These are phyloP conservation scores for Xylaria sp. DNA, from an alignment of 495 filamentous ascomycete genomes.

Conservation along the genomic window DNA sequence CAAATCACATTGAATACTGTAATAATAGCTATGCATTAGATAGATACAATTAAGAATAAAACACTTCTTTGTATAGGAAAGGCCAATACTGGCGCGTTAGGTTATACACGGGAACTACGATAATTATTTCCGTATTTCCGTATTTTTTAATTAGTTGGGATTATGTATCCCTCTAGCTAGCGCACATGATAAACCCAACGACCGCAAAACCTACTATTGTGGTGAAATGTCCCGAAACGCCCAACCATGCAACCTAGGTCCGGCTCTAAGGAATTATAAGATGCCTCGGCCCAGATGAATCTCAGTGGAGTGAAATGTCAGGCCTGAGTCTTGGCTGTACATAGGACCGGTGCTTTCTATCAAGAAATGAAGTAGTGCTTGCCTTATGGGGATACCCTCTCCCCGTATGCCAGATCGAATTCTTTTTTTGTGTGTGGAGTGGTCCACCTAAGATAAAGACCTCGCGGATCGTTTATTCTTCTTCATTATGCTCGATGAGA, in stretches of 20 bases:
- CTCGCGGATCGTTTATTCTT: conserved; percentile 33
- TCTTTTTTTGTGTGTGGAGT: conserved; percentile 4
- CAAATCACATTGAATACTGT: not conserved
- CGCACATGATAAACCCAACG: conserved; percentile 22
- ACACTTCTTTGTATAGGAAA: not conserved
- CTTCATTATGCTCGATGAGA: conserved; percentile 64
- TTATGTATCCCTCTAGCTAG: conserved; percentile 24
- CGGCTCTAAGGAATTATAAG: conserved; percentile 24
- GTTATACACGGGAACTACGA: not conserved
- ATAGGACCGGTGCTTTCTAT: conserved; percentile 28
- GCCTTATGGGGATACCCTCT: not conserved
- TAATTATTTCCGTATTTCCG: conserved; percentile 23
- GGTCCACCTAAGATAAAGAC: not conserved
- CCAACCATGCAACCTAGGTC: conserved; percentile 29
- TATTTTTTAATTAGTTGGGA: conserved; percentile 27
- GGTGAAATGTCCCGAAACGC: conserved; percentile 16
- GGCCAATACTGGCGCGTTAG: not conserved
- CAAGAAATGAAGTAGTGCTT: conserved; percentile 18
- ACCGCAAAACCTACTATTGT: conserved; percentile 10
- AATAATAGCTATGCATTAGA: not conserved
- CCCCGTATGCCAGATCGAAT: not conserved
- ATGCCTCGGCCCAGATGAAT: conserved; percentile 15
- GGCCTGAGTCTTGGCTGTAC: conserved; percentile 24
- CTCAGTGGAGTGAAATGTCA: conserved; percentile 21
- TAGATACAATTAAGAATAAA: not conserved